phyloP scores from a whole-genome alignment of 2,329 filamentous ascomycete species.

The Fusarium brachygibbosum region DNA sequence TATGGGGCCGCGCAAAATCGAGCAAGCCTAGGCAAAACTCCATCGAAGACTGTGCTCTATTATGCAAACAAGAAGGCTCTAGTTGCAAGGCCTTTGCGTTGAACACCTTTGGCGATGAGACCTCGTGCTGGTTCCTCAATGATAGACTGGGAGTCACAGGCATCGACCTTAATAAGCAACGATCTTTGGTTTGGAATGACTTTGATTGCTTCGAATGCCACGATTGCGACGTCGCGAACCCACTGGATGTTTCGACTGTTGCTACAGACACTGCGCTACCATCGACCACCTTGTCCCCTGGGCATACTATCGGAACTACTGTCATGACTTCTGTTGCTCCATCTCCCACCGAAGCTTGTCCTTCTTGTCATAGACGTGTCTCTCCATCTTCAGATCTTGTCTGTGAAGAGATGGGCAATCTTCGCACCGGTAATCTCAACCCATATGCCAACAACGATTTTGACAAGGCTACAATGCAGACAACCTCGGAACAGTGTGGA shows the following conservation, averaged over 20 bases:
- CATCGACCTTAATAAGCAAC: background rate
- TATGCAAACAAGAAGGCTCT: conserved; percentile 14
- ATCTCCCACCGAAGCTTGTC: background rate
- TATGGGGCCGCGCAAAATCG: conserved; percentile 8
- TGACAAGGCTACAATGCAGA: conserved; percentile 8
- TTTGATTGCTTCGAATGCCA: conserved; percentile 22
- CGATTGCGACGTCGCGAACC: conserved; percentile 4
- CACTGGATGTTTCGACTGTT: background rate
- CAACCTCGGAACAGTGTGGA: conserved; percentile 9
- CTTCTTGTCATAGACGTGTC: background rate
- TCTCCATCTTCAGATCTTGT: conserved; percentile 1
- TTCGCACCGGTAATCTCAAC: background rate
- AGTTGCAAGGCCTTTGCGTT: conserved; percentile 18
- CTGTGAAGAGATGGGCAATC: conserved; percentile 17
- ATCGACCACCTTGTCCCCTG: fast-evolving
- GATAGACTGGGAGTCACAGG: conserved; percentile 4
- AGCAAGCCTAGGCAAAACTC: conserved; percentile 17
- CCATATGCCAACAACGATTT: conserved; percentile 19
- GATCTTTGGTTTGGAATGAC: conserved; percentile 19
- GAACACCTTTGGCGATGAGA: fast-evolving
- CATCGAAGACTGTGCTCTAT: conserved; percentile 20
- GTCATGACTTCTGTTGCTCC: background rate
- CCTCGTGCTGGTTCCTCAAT: background rate
- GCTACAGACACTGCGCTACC: background rate
- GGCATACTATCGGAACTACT: too few relatives aligned